These are phyloP conservation scores for Paramecium sexaurelia DNA, from an alignment of 73 alveolate species.

Conservation along the genomic window DNA sequence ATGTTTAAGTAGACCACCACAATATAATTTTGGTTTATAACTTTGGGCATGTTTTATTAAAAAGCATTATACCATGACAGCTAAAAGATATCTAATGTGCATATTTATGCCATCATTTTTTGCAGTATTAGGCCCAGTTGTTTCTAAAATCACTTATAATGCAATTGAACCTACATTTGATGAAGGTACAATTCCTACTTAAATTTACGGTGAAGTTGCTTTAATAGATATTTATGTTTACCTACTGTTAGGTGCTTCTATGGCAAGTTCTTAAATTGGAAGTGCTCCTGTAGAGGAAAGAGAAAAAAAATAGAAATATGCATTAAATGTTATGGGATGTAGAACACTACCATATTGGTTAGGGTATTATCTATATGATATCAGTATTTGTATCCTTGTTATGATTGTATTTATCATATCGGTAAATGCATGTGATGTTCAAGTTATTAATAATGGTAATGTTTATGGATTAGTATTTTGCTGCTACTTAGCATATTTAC, in stretches of 20 bases:
- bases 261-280: conserved; percentile 47
- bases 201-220: background rate
- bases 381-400: background rate
- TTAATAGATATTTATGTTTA: background rate
- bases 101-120: conserved; percentile 7
- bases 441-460: background rate
- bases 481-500: conserved; percentile 12
- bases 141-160: background rate
- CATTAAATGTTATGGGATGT: conserved; percentile 66
- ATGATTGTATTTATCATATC: background rate
- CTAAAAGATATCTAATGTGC: conserved; percentile 3
- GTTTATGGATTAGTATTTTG: background rate
- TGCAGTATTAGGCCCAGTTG: background rate
- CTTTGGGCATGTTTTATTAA: conserved; percentile 43
- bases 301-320: conserved; percentile 52
- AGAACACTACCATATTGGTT: conserved; percentile 66
- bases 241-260: background rate
- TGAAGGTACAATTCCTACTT: background rate
- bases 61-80: conserved; percentile 38
- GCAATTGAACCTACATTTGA: background rate
- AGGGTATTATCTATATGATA: conserved; percentile 45
- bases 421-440: background rate
- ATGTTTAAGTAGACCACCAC: conserved; percentile 54
- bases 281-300: conserved; percentile 23
- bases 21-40: background rate